Base-by-base conservation (phyloP, 2,329 filamentous ascomycete species). In the Ophiocordyceps australis region DNA sequence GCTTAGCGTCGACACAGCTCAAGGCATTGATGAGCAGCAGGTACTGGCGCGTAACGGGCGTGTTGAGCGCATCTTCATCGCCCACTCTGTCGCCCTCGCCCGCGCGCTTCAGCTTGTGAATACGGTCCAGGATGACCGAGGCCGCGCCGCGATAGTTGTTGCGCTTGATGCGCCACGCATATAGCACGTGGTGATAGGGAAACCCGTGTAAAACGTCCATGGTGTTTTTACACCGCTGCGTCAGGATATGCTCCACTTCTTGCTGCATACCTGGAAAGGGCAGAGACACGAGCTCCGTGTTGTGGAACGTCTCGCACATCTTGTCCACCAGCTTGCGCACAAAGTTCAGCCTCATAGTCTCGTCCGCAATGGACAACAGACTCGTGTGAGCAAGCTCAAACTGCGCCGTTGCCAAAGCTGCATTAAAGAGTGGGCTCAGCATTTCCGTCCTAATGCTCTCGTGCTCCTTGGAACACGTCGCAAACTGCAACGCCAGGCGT, bases 11-110 rank as follows among this genome's bases (percentile, higher is more conserved):
- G 21, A 94, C 82, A 35, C 82, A 93, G 36, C 78, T 81, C 32
- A 98, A 59, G 1, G 82, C 75, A 46, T 98, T 98, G 55, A 98
- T 92, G 23, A 98, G 65, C 32, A 83, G 64, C n/a, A 95, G 57
- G 40, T 92, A 89, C 41, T 81, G 76, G 37, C 78, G 69, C 24
- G 75, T 72, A 17, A 79, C 62, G 1, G 62, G 59, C 1, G 70
- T 75, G 37, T 75, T 70, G 9, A 72, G 53, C 4, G 59, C 57
- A 32, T 74, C 69, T 12, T 62, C 62, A 4, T 55, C 54, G 2
- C 54, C 38, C n/a, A 64, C 49, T 32, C 57, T 60, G 32, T 74
- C 65, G 4, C 64, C 67, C 34, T 72, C 65, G 14, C 68, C 65
- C 0, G 65, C 57, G 15, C 57, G 53, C 32, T 62, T 59, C 11